Base-by-base conservation (phyloP, 805 yeast genomes). In the Candida tallmaniae region DNA sequence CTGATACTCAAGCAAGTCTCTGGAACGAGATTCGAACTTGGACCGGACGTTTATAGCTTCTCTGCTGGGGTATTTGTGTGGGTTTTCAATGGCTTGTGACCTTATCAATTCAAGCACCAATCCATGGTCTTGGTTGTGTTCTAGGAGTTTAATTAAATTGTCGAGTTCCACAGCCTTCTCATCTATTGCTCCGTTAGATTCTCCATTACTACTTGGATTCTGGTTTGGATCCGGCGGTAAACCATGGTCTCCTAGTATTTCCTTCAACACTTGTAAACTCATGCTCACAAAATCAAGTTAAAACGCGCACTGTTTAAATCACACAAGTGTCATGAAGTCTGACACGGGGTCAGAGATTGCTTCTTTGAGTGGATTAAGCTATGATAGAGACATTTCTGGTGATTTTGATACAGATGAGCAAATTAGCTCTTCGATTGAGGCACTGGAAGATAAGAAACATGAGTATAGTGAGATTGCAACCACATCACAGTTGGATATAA, bases 401-500 rank as follows among this genome's bases (percentile, higher is more conserved):
- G n/a, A n/a, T n/a, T n/a, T n/a, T n/a, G n/a, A n/a, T n/a, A n/a
- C n/a, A n/a, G n/a, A n/a, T n/a, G n/a, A n/a, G n/a, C n/a, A n/a
- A n/a, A n/a, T n/a, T n/a, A n/a, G n/a, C n/a, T n/a, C n/a, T n/a
- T n/a, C n/a, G n/a, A n/a, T n/a, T n/a, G n/a, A n/a, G n/a, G n/a
- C n/a, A n/a, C n/a, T n/a, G n/a, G n/a, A n/a, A n/a, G n/a, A n/a
- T n/a, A n/a, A n/a, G n/a, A n/a, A n/a, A n/a, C n/a, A n/a, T n/a
- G n/a, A n/a, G n/a, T n/a, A n/a, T n/a, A n/a, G n/a, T n/a, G 23
- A 20, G 10, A 20, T 20, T 7, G 33, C 38, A 6, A 35, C 35
- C 4, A 15, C 53, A 3, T 51, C 72, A 0, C 87, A 80, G 48
- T 39, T 46, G 29, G 48, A 51, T 11, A 73, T 76, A 5, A 71